These are phyloP conservation scores for Cutaneotrichosporon arboriforme DNA, from an alignment of 1,284 basidiomycete genomes.

Conservation along the genomic window DNA sequence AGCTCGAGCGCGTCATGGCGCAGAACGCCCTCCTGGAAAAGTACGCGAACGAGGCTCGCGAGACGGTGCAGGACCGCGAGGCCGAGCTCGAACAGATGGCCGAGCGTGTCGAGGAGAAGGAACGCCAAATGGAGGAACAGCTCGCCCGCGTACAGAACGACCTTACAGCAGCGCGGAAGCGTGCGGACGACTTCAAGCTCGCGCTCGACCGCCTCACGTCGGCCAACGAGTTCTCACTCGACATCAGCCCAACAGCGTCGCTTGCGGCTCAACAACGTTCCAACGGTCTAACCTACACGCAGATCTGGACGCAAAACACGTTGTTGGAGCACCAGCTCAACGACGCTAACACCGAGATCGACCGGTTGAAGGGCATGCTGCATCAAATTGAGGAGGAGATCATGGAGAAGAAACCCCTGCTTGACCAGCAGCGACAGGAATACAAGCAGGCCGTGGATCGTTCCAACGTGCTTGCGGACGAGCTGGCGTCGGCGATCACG, in stretches of 20 bases:
- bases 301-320: constrained; percentile 74
- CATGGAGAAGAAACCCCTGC: constrained; percentile 81
- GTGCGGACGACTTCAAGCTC: constrained; percentile 45
- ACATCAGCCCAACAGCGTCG: constrained; percentile 72
- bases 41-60: constrained; percentile 39
- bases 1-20: constrained; percentile 35
- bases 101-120: constrained; percentile 42
- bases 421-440: constrained; percentile 78
- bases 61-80: constrained; percentile 40
- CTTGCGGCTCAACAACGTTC: constrained; percentile 65
- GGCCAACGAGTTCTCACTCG: constrained; percentile 26
- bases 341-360: constrained; percentile 69
- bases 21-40: constrained; percentile 40
- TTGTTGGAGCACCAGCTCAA: constrained; percentile 73
- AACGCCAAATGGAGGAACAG: constrained; percentile 46
- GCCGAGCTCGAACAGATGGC: constrained; percentile 41
- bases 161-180: constrained; percentile 46
- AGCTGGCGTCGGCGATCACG: constrained; percentile 65
- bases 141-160: constrained; percentile 46
- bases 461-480: constrained; percentile 68
- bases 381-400: constrained; percentile 59
- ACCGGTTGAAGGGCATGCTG: constrained; percentile 67
- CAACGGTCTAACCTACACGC: constrained; percentile 56
- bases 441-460: constrained; percentile 73
- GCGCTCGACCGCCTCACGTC: constrained; percentile 44